Percentiles rank a stretch among this genome's conserved stretches.
Evolutionary conservation across 2,329 filamentous ascomycete species (phyloP).

Genomic region (Epichloe amarillans): DNA sequence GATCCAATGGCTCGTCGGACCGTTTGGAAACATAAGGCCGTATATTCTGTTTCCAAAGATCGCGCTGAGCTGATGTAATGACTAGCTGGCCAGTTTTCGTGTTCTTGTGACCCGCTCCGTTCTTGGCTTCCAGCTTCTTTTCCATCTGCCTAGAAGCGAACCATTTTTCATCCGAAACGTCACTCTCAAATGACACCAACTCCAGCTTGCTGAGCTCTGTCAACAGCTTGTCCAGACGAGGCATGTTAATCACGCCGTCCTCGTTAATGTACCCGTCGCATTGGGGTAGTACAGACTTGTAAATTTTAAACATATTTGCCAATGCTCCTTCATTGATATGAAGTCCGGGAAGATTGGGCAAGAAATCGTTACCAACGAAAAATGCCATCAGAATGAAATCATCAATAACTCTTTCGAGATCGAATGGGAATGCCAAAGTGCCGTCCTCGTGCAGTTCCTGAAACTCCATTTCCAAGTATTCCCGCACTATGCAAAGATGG

Average conservation of each 20-base stretch:
- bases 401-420: constrained; percentile 93
- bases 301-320: constrained; percentile 93
- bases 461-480: constrained; percentile 94
- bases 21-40: constrained; percentile 71
- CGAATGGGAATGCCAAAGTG: constrained; percentile 62
- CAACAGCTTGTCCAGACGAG: constrained; percentile 63
- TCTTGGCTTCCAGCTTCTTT: constrained; percentile 45
- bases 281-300: constrained; percentile 78
- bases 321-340: constrained; percentile 98
- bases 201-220: constrained; percentile 81
- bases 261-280: constrained; percentile 95
- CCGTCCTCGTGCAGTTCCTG: constrained; percentile 74
- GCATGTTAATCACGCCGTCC: constrained; percentile 78
- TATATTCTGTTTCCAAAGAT: constrained; percentile 66
- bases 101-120: constrained; percentile 40
- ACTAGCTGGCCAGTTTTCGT: constrained; percentile 47
- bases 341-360: constrained; percentile 87
- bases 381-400: constrained; percentile 99
- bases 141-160: constrained; percentile 73
- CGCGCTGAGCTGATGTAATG: constrained; percentile 68
- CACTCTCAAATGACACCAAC: constrained; percentile 81
- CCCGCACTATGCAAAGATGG: constrained; percentile 92
- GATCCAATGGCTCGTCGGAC: constrained; percentile 51
- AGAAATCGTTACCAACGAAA: constrained; percentile 98
- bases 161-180: constrained; percentile 82